phyloP scores from a whole-genome alignment of 2,329 filamentous ascomycete genomes.

The Albophoma yamanashiensis region DNA sequence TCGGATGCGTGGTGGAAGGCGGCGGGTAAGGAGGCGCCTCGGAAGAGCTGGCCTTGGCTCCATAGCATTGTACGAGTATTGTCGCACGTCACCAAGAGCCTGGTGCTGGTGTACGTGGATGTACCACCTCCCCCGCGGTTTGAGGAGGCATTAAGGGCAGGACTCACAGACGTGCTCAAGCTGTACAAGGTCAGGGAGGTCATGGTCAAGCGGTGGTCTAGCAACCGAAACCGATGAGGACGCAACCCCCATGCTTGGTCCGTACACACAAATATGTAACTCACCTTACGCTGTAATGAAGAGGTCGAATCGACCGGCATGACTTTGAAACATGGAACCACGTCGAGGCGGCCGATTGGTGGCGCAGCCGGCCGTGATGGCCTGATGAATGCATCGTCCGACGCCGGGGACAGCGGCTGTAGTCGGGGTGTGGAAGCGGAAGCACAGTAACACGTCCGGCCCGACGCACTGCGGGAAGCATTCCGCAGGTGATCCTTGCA shows the following conservation, averaged over 20 bases:
- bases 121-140: slow-evolving; percentile 57
- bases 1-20: slow-evolving; percentile 61
- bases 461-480: background rate
- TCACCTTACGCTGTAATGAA: background rate
- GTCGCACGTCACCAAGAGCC: slow-evolving; percentile 78
- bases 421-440: background rate
- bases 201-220: slow-evolving; percentile 71
- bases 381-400: background rate
- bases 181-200: slow-evolving; percentile 73
- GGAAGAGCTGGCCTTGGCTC: slow-evolving; percentile 66
- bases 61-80: slow-evolving; percentile 86
- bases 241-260: background rate
- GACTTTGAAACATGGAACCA: background rate
- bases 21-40: slow-evolving; percentile 36
- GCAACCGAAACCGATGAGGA: slow-evolving; percentile 55
- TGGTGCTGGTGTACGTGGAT: slow-evolving; percentile 86
- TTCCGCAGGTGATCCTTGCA: background rate
- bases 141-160: slow-evolving; percentile 31
- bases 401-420: background rate
- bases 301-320: background rate
- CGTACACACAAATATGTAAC: background rate
- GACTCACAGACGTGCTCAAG: slow-evolving; percentile 53
- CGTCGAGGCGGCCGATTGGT: background rate
- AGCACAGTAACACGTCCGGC: background rate
- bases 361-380: background rate